Conservation (phyloP, 805 yeast genomes). For the Vanderwaltozyma yarrowii region DNA sequence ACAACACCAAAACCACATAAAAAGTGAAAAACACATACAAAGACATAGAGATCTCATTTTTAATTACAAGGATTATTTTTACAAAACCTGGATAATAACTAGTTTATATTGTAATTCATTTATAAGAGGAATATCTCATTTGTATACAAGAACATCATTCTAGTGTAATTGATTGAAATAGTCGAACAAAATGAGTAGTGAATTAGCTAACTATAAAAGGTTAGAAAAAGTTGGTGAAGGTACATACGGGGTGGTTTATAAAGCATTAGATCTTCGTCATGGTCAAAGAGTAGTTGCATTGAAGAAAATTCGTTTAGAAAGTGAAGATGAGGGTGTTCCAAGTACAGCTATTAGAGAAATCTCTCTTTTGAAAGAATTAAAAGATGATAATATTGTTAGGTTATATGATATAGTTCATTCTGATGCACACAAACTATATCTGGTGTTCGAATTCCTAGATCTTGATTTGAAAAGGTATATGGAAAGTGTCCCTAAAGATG, state of each 20-base stretch:
- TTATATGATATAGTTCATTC: conserved; percentile 94
- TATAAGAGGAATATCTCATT: too few relatives aligned
- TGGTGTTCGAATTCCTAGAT: conserved; percentile 91
- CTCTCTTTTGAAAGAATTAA: conserved; percentile 87
- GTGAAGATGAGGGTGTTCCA: conserved; percentile 94
- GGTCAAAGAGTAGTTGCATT: conserved; percentile 81
- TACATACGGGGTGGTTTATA: conserved; percentile 97
- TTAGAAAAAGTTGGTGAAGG: conserved; percentile 97
- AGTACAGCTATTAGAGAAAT: conserved; percentile 96
- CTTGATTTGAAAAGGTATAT: conserved; percentile 87
- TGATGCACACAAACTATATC: conserved; percentile 77
- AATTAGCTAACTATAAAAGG: conserved; percentile 82
- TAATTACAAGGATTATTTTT: too few relatives aligned
- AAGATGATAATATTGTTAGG: conserved; percentile 86
- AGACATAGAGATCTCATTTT: too few relatives aligned
- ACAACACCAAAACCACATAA: too few relatives aligned
- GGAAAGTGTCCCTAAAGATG: conserved; percentile 83
- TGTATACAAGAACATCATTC: too few relatives aligned
- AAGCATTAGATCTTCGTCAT: conserved; percentile 77
- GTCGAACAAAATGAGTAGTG: conserved; percentile 66
- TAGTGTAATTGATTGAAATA: too few relatives aligned
- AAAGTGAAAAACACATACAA: too few relatives aligned
- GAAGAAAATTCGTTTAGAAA: conserved; percentile 87
- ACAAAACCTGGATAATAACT: too few relatives aligned
- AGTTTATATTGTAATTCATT: too few relatives aligned